Evolutionary conservation across 2,329 filamentous ascomycete species (phyloP), one percentile per base, ranked within the genome.

Genomic region (Beauveria scarabaeidicola): DNA sequence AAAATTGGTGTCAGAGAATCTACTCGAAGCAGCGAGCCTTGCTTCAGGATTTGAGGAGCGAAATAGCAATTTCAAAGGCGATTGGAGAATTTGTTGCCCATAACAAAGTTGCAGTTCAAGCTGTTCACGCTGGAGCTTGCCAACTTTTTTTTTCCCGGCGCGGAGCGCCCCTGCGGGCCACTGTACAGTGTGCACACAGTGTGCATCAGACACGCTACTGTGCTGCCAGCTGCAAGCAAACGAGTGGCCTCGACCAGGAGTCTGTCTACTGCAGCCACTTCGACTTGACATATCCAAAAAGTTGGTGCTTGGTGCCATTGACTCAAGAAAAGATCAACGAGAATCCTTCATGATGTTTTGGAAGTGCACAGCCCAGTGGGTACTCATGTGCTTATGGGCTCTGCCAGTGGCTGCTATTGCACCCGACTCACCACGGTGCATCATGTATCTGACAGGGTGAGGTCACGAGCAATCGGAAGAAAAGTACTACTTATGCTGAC

Each of bases 401-500:
- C 3, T 44, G n/a, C 40, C 8, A 4, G 7, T 19, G 21, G 52
- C 23, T 15, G 8, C 21, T 21, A 6, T 21, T 2, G 17, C 38
- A 21, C 6, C 40, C 46, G 17, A 17, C 38, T 38, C 48, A 10
- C 50, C 44, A 19, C 55, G 55, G 6, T 59, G 55, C 43, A 54
- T 75, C 57, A 72, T 75, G 64, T 81, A 81, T 64, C 69, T 81
- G 51, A 81, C 78, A 1, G 78, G 79, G 78, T 78, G 63, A 63
- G 68, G 5, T 27, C 17, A 23, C 36, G 32, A 23, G 40, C 29
- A 38, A 25, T 25, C 19, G 8, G 2, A n/a, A 19, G 0, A 13
- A 23, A 38, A 2, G 10, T 17, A 7, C 19, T 19, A n/a, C n/a
- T n/a, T n/a, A n/a, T 13, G 17, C 41, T 50, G 32, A 53, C 32